Evolutionary conservation across 805 yeast genomes (phyloP).

Genomic region (Candida fluviatilis): DNA sequence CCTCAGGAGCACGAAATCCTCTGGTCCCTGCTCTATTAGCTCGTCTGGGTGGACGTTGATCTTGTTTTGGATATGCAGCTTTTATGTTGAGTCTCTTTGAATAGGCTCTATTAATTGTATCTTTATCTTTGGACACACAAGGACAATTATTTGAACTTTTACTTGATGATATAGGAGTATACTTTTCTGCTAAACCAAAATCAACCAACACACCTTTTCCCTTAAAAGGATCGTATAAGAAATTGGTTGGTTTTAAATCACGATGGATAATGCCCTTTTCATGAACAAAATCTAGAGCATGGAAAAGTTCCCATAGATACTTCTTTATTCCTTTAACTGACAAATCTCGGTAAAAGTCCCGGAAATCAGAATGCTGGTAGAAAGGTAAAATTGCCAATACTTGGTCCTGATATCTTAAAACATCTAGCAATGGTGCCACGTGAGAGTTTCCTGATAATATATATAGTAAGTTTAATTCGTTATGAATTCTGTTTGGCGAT

Average conservation of each 20-base stretch:
- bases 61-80: slow-evolving; percentile 77
- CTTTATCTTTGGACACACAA: slow-evolving; percentile 36
- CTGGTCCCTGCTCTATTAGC: slow-evolving; percentile 97
- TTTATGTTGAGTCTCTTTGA: slow-evolving; percentile 27
- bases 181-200: slow-evolving; percentile 83
- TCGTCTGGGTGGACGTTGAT: slow-evolving; percentile 80
- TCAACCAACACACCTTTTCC: slow-evolving; percentile 82
- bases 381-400: slow-evolving; percentile 90
- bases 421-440: slow-evolving; percentile 89
- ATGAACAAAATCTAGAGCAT: slow-evolving; percentile 65
- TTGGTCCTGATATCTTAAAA: slow-evolving; percentile 83
- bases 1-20: slow-evolving; percentile 94
- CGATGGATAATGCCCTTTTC: slow-evolving; percentile 39
- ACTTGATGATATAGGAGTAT: slow-evolving; percentile 5
- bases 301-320: slow-evolving; percentile 75
- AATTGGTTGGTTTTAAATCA: slow-evolving; percentile 55
- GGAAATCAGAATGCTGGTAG: slow-evolving; percentile 85
- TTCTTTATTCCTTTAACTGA: slow-evolving; percentile 75
- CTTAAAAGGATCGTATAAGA: slow-evolving; percentile 60
- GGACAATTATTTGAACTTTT: slow-evolving; percentile 45
- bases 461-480: slow-evolving; percentile 78
- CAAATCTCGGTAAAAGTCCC: slow-evolving; percentile 78
- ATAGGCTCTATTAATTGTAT: slow-evolving; percentile 9
- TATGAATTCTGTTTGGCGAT: slow-evolving; percentile 85
- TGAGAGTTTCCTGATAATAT: slow-evolving; percentile 61